These are phyloP conservation scores for Candida pseudoglaebosa DNA, from an alignment of 805 yeast genomes.

Conservation along the genomic window DNA sequence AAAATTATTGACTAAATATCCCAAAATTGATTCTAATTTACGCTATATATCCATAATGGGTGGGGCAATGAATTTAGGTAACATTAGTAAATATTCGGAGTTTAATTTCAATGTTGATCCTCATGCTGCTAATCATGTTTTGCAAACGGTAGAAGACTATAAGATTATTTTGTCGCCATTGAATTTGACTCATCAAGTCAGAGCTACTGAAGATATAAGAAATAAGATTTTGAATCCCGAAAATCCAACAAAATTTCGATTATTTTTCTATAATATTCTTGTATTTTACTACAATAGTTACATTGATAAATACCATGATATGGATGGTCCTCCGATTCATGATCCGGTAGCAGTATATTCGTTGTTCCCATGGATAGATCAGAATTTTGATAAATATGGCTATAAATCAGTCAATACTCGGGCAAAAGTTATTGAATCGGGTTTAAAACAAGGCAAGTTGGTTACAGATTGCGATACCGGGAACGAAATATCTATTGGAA, in stretches of 20 bases:
- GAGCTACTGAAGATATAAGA: constrained; percentile 35
- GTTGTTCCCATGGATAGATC: constrained; percentile 42
- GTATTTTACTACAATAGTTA: constrained; percentile 18
- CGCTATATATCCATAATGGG: constrained; percentile 71
- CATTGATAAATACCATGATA: constrained; percentile 12
- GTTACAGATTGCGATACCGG: constrained; percentile 5
- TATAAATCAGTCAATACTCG: constrained; percentile 24
- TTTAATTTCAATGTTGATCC: constrained; percentile 78
- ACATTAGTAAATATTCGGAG: constrained; percentile 56
- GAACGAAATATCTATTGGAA: constrained; percentile 9
- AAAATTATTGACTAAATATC: constrained; percentile 48
- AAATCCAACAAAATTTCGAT: constrained; percentile 34
- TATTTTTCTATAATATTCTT: constrained; percentile 20
- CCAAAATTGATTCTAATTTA: constrained; percentile 48
- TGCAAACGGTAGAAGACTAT: constrained; percentile 34
- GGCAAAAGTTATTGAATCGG: constrained; percentile 27
- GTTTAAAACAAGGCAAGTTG: constrained; percentile 26
- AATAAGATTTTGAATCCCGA: constrained; percentile 26
- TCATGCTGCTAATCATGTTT: constrained; percentile 59
- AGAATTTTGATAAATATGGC: constrained; percentile 15
- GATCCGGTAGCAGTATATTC: constrained; percentile 73
- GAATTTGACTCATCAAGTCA: constrained; percentile 65
- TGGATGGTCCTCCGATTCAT: constrained; percentile 70
- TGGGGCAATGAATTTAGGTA: constrained; percentile 55
- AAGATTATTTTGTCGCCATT: constrained; percentile 59